Evolutionary conservation across 805 yeast species (phyloP).

Genomic region (Cyberlindnera mississippiensis): DNA sequence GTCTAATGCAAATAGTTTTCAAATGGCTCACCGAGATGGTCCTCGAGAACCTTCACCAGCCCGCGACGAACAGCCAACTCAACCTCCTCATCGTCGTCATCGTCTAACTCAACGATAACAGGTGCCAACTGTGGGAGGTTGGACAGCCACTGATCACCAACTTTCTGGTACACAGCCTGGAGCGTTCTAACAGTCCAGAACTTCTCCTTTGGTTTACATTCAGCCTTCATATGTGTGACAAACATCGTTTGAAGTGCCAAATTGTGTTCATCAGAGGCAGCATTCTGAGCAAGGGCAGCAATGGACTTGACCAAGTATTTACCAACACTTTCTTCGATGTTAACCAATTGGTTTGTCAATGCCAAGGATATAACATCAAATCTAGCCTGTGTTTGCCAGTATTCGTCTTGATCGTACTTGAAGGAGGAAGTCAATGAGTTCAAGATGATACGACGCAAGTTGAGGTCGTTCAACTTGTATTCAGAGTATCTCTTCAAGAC

Average conservation of each 20-base stretch:
- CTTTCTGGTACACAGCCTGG: slow-evolving; percentile 78
- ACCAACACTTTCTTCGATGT: slow-evolving; percentile 71
- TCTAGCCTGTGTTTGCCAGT: slow-evolving; percentile 87
- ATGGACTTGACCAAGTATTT: slow-evolving; percentile 77
- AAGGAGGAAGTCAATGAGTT: slow-evolving; percentile 76
- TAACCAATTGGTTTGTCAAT: slow-evolving; percentile 60
- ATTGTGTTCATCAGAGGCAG: slow-evolving; percentile 70
- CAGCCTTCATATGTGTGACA: slow-evolving; percentile 63
- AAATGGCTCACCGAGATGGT: slow-evolving; percentile 90
- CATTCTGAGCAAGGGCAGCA: slow-evolving; percentile 67
- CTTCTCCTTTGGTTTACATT: slow-evolving; percentile 54
- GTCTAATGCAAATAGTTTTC: slow-evolving; percentile 63
- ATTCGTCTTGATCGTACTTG: slow-evolving; percentile 87
- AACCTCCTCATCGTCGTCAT: slow-evolving; percentile 90
- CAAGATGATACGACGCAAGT: slow-evolving; percentile 68
- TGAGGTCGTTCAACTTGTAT: slow-evolving; percentile 42
- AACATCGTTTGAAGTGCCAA: slow-evolving; percentile 64
- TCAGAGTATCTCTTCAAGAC: slow-evolving; percentile 48
- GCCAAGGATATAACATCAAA: slow-evolving; percentile 67
- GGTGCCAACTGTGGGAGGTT: slow-evolving; percentile 94
- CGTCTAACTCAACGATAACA: slow-evolving; percentile 92
- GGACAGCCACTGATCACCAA: slow-evolving; percentile 92
- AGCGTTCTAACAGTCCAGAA: slow-evolving; percentile 78
- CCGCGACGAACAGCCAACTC: slow-evolving; percentile 90
- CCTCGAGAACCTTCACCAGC: slow-evolving; percentile 85